Conservation (phyloP, 2,329 filamentous ascomycete genomes). For the Scedosporium dehoogii region DNA sequence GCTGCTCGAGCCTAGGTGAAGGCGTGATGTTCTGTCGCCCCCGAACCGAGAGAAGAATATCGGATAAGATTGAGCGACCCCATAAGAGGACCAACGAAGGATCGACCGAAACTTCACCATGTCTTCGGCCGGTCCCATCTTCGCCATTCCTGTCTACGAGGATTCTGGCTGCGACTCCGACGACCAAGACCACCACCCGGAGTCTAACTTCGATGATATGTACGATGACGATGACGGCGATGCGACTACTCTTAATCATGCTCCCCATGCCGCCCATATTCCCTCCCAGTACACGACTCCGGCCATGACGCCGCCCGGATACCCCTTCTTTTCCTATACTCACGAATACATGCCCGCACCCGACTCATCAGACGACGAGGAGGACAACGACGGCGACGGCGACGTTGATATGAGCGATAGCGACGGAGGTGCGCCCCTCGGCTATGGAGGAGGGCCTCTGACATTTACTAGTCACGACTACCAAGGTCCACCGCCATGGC, state of each 20-base stretch:
- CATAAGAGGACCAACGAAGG: not conserved
- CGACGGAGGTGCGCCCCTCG: slow-evolving; percentile 21
- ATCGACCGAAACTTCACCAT: not conserved
- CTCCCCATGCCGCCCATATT: slow-evolving; percentile 6
- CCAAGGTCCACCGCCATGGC: not conserved
- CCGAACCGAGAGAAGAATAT: not conserved
- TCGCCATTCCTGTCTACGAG: not conserved
- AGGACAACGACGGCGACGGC: slow-evolving; percentile 14
- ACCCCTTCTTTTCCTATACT: not conserved
- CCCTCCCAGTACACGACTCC: slow-evolving; percentile 8
- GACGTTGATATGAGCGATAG: slow-evolving; percentile 25
- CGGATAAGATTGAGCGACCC: not conserved
- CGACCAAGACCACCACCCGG: slow-evolving; percentile 5
- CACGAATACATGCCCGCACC: not conserved
- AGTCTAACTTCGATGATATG: slow-evolving; percentile 11
- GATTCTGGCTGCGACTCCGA: slow-evolving; percentile 4
- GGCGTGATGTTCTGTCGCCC: too few relatives aligned
- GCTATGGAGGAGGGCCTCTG: slow-evolving; percentile 5
- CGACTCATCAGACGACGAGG: not conserved
- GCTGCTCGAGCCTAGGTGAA: too few relatives aligned
- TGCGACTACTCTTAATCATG: slow-evolving; percentile 10
- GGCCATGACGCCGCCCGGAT: slow-evolving; percentile 7
- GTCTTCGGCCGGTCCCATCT: not conserved
- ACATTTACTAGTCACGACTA: not conserved
- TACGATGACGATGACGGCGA: slow-evolving; percentile 14